These are phyloP conservation scores for Botrytis deweyae DNA, from an alignment of 2,329 filamentous ascomycete genomes.

Conservation along the genomic window DNA sequence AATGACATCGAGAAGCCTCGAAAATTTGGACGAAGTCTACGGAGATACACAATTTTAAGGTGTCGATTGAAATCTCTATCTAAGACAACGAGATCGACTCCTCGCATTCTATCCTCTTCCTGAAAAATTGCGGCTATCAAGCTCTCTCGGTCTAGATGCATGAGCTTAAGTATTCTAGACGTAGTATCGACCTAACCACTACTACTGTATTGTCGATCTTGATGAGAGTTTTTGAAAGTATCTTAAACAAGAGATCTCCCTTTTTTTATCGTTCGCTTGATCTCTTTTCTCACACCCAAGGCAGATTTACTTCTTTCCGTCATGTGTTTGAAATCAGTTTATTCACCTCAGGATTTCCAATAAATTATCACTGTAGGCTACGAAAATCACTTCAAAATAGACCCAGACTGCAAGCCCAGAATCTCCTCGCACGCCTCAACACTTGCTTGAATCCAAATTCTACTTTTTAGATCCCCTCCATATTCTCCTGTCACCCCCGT, in stretches of 20 bases:
- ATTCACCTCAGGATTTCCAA: not conserved
- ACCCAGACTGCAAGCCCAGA: not conserved
- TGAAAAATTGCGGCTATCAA: not conserved
- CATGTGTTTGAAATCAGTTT: not conserved
- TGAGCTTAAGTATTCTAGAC: not conserved
- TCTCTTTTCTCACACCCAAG: not conserved
- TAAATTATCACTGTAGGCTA: fast-evolving
- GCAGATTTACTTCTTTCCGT: not conserved
- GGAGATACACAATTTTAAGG: too few relatives aligned
- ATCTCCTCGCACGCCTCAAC: fast-evolving
- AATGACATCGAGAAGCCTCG: not conserved
- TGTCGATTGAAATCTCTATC: not conserved
- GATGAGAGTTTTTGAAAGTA: not conserved
- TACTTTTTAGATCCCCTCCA: fast-evolving
- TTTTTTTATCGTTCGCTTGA: not conserved
- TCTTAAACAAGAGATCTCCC: not conserved
- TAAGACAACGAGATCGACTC: not conserved
- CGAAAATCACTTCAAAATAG: not conserved
- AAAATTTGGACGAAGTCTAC: not conserved
- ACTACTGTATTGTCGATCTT: not conserved
- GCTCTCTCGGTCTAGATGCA: not conserved
- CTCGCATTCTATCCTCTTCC: not conserved
- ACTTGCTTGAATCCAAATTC: not conserved
- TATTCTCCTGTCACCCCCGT: not conserved
- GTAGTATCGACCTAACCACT: too few relatives aligned